Conservation (phyloP, 2,329 filamentous ascomycete species). For the Leptodontidium sp. region DNA sequence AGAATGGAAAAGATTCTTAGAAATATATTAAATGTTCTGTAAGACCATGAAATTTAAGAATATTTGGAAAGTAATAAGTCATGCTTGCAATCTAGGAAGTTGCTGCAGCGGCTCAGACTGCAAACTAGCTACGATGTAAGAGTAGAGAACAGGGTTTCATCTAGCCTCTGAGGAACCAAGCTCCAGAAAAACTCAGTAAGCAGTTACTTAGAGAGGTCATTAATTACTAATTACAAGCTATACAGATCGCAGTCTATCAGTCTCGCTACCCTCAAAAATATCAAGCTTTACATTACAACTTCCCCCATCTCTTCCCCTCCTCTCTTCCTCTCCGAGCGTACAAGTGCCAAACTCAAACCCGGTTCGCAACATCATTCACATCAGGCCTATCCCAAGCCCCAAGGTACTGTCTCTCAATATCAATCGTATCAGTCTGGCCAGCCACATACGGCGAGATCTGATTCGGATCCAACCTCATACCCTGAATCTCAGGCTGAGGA, state of each 20-base stretch:
- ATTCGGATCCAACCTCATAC: neutral
- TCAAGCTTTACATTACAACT: neutral
- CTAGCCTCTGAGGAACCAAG: no score
- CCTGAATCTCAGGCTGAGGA: conserved; percentile 7
- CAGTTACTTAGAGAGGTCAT: no score
- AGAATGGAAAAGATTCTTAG: no score
- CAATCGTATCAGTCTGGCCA: conserved; percentile 2
- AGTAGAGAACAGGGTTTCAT: no score
- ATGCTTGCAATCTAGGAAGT: no score
- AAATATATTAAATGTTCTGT: no score
- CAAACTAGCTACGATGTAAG: no score
- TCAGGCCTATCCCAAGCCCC: conserved; percentile 8
- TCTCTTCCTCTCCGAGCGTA: neutral
- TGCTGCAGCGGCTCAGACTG: no score
- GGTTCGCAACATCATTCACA: neutral
- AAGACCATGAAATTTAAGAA: no score
- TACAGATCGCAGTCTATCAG: neutral
- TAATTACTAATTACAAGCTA: no score
- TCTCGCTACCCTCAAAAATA: neutral
- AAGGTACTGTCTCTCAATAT: conserved; percentile 13
- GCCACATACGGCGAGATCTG: conserved; percentile 16
- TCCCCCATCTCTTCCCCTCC: neutral
- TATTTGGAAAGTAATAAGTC: no score
- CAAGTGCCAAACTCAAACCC: neutral
- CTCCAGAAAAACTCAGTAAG: no score